phyloP scores from a whole-genome alignment of 2,329 filamentous ascomycete genomes.

The Cyanodermella asteris region DNA sequence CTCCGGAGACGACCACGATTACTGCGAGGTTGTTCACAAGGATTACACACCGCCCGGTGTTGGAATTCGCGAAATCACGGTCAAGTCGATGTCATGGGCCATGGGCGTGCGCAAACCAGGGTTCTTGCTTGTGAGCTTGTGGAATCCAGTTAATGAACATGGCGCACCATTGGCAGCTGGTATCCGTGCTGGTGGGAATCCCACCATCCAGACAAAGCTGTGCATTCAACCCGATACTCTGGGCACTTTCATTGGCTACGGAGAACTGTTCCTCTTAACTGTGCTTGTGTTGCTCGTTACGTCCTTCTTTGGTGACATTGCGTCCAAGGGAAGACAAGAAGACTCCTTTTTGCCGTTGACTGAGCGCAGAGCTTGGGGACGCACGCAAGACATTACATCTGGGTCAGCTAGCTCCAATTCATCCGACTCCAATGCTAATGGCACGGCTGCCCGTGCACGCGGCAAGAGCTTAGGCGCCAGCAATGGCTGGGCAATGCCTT shows the following conservation, averaged over 20 bases:
- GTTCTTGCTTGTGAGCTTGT: conserved; percentile 72
- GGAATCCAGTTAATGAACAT: conserved; percentile 57
- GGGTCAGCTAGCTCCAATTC: not conserved
- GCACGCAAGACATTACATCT: not conserved
- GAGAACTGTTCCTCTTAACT: conserved; percentile 34
- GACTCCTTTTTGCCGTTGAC: not conserved
- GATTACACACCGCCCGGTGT: conserved; percentile 40
- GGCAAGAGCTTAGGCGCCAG: no score
- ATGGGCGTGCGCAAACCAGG: conserved; percentile 84
- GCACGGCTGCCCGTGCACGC: no score
- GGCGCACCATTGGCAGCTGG: not conserved
- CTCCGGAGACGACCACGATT: conserved; percentile 93
- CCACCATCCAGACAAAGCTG: conserved; percentile 59
- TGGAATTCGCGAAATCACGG: conserved; percentile 56
- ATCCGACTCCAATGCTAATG: not conserved
- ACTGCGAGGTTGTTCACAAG: conserved; percentile 73
- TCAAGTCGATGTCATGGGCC: conserved; percentile 87
- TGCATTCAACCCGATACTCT: conserved; percentile 82
- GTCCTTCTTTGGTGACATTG: conserved; percentile 12
- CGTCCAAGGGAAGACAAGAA: not conserved
- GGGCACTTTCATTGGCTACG: conserved; percentile 62
- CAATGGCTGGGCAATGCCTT: no score
- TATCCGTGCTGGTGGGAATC: conserved; percentile 9
- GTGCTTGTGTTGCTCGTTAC: conserved; percentile 24
- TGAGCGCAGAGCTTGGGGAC: not conserved